Base-by-base conservation (phyloP, 129 eudicot species). In the Cynara cardunculus region DNA sequence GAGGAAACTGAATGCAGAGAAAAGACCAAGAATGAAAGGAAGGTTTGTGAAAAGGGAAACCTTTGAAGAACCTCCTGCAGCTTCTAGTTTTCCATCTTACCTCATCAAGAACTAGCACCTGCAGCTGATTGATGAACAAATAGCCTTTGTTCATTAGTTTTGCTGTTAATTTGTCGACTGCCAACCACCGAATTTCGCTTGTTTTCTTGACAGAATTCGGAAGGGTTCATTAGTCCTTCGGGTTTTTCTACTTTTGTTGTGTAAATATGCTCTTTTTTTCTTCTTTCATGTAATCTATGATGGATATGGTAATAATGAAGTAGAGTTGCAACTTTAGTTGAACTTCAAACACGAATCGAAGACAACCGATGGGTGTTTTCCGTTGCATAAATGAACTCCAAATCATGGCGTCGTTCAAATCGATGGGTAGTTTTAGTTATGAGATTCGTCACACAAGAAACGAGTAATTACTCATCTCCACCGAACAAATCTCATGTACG, bases 11-110 rank as follows among this genome's bases (percentile, higher is more conserved):
- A 94, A 94, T 32, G 98, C 98, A 0, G 98, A 94, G 81, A 92
- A 94, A 81, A 86, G 98, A 82, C 98, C 98, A 72, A 80, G 98
- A 83, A 90, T 94, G 96, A 94, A 92, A 87, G 98, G 98, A 34
- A 85, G 98, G 44, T 94, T 94, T 71, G 97, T 94, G 1, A 94
- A 94, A 88, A 89, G 98, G 84, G 81, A 93, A 68, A 59, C 90
- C 76, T 82, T 87, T 82, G 82, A 85, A 64, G 80, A 78, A 77
- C 78, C 80, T 19, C 24, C 75, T 56, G 32, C 77, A 64, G 44
- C 82, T 80, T 68, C 74, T 70, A 74, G 26, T 64, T 86, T 83
- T 70, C 87, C 89, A 70, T 49, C 67, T 44, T 82, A 85, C 77
- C 39, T 77, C 12, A 79, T 81, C 39, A 91, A 85, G 74, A 78